A percentile compares a stretch with the other conserved stretches of the same genome.
Conservation (phyloP, 1,284 basidiomycete genomes). For the Trichosporon coremiiforme region DNA sequence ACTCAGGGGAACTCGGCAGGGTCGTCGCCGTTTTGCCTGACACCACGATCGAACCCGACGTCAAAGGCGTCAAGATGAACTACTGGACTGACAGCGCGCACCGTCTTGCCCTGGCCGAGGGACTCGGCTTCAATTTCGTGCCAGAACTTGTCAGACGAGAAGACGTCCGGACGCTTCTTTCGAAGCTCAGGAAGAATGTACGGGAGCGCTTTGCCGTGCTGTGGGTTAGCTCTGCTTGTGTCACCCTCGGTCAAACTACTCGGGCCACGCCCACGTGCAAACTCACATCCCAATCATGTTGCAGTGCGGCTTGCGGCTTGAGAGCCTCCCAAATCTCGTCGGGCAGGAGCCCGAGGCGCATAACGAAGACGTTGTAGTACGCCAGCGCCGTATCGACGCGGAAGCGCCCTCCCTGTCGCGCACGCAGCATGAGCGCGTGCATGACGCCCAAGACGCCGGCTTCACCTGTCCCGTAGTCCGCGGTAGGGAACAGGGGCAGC, state of each 20-base stretch:
- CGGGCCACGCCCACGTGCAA: too few species aligned
- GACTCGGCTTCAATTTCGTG: slow-evolving; percentile 15
- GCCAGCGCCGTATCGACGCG: slow-evolving; percentile 23
- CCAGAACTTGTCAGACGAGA: slow-evolving; percentile 24
- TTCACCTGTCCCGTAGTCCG: slow-evolving; percentile 25
- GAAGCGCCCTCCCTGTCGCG: slow-evolving; percentile 21
- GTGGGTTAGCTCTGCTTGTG: not conserved
- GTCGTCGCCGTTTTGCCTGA: slow-evolving; percentile 27
- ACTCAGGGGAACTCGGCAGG: slow-evolving; percentile 25
- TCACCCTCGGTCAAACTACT: too few species aligned
- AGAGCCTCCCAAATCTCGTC: slow-evolving; percentile 23
- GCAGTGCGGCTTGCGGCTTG: slow-evolving; percentile 8
- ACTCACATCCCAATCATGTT: slow-evolving; percentile 27
- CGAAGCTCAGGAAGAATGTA: slow-evolving; percentile 15
- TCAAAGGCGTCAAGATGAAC: slow-evolving; percentile 7
- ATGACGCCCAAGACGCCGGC: slow-evolving; percentile 23
- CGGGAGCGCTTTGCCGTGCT: slow-evolving; percentile 14
- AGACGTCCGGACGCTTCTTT: slow-evolving; percentile 10
- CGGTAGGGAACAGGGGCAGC: slow-evolving; percentile 26
- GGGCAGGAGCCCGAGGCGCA: slow-evolving; percentile 22
- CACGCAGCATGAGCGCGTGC: slow-evolving; percentile 25
- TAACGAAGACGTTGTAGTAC: slow-evolving; percentile 25
- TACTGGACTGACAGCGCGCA: slow-evolving; percentile 18
- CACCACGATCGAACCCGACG: slow-evolving; percentile 2
- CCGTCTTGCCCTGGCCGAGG: not conserved